These are phyloP conservation scores for Amaranthus tricolor DNA, from an alignment of 179 eudicot species.

Conservation along the genomic window DNA sequence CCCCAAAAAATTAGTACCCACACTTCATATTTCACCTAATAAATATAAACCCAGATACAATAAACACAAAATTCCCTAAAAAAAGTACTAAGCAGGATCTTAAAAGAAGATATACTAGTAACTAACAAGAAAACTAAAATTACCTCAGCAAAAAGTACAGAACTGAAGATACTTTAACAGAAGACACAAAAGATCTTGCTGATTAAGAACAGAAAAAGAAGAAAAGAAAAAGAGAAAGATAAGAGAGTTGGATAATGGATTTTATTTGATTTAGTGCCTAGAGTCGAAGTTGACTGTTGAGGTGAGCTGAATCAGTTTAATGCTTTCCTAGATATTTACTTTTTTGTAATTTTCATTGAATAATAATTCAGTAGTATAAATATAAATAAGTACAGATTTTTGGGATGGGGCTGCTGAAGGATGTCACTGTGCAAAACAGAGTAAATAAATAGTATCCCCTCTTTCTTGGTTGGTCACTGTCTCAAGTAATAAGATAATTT, in stretches of 20 bases:
- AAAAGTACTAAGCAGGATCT: background rate
- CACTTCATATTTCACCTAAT: conserved; percentile 10
- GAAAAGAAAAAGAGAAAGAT: background rate
- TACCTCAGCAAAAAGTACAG: background rate
- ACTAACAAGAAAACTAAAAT: background rate
- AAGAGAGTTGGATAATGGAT: conserved; percentile 16
- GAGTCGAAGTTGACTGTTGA: conserved; percentile 23
- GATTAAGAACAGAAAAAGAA: background rate
- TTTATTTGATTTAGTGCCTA: conserved; percentile 1
- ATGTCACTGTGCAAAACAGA: background rate
- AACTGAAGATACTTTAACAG: background rate
- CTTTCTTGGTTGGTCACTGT: conserved; percentile 8
- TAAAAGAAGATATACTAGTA: background rate
- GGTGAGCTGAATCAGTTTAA: conserved; percentile 17
- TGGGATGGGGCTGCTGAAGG: background rate
- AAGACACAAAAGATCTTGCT: conserved; percentile 7
- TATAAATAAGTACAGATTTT: background rate
- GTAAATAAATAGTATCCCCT: background rate
- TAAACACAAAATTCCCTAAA: conserved; percentile 5
- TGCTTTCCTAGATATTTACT: background rate
- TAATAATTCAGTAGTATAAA: too few species aligned
- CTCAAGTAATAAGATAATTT: too few species aligned
- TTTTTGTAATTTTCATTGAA: background rate
- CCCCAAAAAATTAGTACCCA: conserved; percentile 13
- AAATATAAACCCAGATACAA: conserved; percentile 16